phyloP scores from a whole-genome alignment of 257 asterid genomes.

The Solanum peruvianum region DNA sequence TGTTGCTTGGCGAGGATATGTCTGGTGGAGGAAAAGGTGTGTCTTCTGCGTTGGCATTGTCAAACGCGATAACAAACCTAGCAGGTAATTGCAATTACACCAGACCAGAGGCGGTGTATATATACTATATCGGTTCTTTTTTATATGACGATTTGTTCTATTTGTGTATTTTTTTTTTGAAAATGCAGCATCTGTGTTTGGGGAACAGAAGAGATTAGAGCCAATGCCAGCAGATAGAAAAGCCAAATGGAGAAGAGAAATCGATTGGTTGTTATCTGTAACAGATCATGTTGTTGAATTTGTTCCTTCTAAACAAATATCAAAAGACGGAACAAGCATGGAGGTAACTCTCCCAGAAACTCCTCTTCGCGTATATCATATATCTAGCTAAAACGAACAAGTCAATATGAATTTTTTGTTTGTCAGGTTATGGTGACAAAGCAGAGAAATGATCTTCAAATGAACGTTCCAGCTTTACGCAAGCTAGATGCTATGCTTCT shows the following conservation, averaged over 20 bases:
- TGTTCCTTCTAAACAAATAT: conserved; percentile 61
- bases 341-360: conserved; percentile 34
- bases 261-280: conserved; percentile 85
- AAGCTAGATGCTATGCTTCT: conserved; percentile 81
- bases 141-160: background rate
- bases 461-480: conserved; percentile 77
- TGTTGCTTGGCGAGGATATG: conserved; percentile 97
- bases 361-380: background rate
- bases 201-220: conserved; percentile 78
- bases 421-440: conserved; percentile 69
- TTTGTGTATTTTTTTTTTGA: background rate
- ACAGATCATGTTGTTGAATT: conserved; percentile 87
- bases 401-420: background rate
- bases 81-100: conserved; percentile 45
- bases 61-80: conserved; percentile 85
- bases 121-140: background rate
- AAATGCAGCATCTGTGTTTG: conserved; percentile 79
- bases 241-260: conserved; percentile 78
- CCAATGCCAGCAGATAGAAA: conserved; percentile 77
- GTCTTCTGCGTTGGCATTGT: conserved; percentile 84
- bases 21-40: conserved; percentile 99
- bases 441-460: conserved; percentile 65
- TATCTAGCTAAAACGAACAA: background rate
- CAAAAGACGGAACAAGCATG: conserved; percentile 64
- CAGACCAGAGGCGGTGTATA: background rate